Conservation (phyloP, 78 protist species). For the Bodo saltans region DNA sequence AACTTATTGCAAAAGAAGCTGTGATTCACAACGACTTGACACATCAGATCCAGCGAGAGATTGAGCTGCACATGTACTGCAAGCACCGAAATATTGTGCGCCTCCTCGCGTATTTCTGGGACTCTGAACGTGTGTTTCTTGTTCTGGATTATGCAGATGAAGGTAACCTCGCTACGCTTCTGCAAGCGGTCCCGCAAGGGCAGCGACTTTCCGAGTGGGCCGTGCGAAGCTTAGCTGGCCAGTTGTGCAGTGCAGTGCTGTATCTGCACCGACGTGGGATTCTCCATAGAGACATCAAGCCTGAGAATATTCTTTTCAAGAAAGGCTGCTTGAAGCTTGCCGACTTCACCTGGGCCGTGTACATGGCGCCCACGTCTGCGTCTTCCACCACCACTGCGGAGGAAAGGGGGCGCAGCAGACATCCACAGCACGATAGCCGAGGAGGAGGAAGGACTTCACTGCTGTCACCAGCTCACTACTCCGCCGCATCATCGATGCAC, state of each 20-base stretch:
- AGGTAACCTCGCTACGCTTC: constrained; percentile 88
- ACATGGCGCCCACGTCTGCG: constrained; percentile 69
- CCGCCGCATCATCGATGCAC: too few relatives aligned
- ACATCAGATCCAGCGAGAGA: constrained; percentile 79
- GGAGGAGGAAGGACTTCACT: too few relatives aligned
- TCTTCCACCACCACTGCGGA: too few relatives aligned
- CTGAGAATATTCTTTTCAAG: constrained; percentile 21
- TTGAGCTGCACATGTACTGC: constrained; percentile 88
- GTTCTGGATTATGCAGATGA: constrained; percentile 90
- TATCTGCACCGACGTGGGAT: constrained; percentile 78
- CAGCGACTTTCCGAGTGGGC: constrained; percentile 40
- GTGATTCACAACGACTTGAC: constrained; percentile 60
- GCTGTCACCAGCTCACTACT: too few relatives aligned
- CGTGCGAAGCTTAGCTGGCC: constrained; percentile 71
- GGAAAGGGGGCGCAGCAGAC: too few relatives aligned
- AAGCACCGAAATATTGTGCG: constrained; percentile 85
- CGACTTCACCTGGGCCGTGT: constrained; percentile 96
- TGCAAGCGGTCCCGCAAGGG: constrained; percentile 50
- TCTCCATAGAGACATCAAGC: constrained; percentile 95
- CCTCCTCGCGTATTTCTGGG: constrained; percentile 92
- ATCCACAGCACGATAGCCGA: too few relatives aligned
- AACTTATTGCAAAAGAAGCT: constrained; percentile 82
- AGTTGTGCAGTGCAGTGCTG: too few relatives aligned
- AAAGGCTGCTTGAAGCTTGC: constrained; percentile 83
- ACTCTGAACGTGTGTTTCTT: constrained; percentile 75